Evolutionary conservation across 2,329 filamentous ascomycete species (phyloP), one percentile per base, ranked within the genome.

Genomic region (Fusarium sp.): DNA sequence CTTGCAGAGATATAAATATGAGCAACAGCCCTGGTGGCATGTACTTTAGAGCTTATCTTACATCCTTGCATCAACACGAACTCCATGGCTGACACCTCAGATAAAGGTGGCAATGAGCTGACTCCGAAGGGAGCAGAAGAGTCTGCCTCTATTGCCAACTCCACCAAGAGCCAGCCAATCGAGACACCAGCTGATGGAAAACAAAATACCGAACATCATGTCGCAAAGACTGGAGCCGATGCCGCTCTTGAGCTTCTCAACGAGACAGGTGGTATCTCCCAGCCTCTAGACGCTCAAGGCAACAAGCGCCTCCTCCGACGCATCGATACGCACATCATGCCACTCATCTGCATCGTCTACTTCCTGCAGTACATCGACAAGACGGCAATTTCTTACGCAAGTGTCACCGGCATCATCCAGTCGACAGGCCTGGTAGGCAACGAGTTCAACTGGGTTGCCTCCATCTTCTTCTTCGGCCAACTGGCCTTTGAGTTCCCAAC

Each of bases 391-490:
- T 74, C 71, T 0, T 75, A 75, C 36, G 70, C 73, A 4, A 74
- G 72, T 11, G 72, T 75, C 13, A 74, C 68, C 0, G 73, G 73
- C 1, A 72, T 74, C 2, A 59, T 63, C n/a, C 43, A 72, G 31
- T 78, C 80, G 2, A 73, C 76, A 1, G 74, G 81, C 4, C 77
- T 85, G 0, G 72, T 75, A 6, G 83, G 80, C 5, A 82, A 80
- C 37, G 76, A 81, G 53, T 85, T 83, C 68, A 83, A 81, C 44
- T 84, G 83, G 79, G 78, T 71, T 13, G 68, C 68, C 6, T 71
- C 70, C 27, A 68, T 71, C 13, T 73, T 73, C 66, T 79, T 79
- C 66, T 80, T 80, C 28, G 78, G 77, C 1, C 77, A 81, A 27
- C 68, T 81, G 6, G 75, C 77, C 0, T 81, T 82, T 30, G 77